Evolutionary conservation across 345 rosid genomes (phyloP), one percentile per base, ranked within the genome.

Genomic region (Gossypium sturtianum): DNA sequence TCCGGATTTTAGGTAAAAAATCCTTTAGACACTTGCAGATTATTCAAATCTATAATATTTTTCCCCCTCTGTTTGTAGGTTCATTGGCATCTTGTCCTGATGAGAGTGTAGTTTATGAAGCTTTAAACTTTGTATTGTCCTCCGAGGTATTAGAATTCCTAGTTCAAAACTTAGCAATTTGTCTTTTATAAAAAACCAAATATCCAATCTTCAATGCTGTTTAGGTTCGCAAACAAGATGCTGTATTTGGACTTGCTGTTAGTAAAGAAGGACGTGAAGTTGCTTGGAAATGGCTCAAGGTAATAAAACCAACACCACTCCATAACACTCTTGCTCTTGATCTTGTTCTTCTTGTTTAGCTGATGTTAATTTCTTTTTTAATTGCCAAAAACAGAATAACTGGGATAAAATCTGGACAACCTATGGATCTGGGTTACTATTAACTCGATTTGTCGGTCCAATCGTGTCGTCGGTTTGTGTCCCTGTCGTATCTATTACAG

Each of bases 231-330:
- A 86, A 81, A 78, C 99, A 95, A 86, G 97, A 93, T 83, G 96
- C 89, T 54, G 78, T 88, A 48, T 85, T 66, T 80, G 98, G 92
- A 66, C 89, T 95, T 41, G 80, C 86, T 64, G 90, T 91, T 73
- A 80, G 88, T 59, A 80, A 80, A 75, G 94, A 92, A 91, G 98
- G 98, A 56, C 91, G 99, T 72, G 98, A 93, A 83, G 89, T 85
- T 27, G 94, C 99, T 52, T 93, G 99, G 99, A 82, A 74, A 72
- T 95, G 99, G 99, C 83, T 95, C 72, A 81, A 84, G 91, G 97
- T 89, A 81, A 74, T 68, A 3, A 52, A 20, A 23, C 54, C 12
- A 51, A 51, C n/a, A 16, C n/a, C n/a, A 3, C 5, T 29, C 34
- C 34, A 29, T 29, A 29, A 29, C 34, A 29, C 34, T 29, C 34